These are phyloP conservation scores for Alternaria sp. DNA, from an alignment of 2,329 filamentous ascomycete genomes.

Conservation along the genomic window DNA sequence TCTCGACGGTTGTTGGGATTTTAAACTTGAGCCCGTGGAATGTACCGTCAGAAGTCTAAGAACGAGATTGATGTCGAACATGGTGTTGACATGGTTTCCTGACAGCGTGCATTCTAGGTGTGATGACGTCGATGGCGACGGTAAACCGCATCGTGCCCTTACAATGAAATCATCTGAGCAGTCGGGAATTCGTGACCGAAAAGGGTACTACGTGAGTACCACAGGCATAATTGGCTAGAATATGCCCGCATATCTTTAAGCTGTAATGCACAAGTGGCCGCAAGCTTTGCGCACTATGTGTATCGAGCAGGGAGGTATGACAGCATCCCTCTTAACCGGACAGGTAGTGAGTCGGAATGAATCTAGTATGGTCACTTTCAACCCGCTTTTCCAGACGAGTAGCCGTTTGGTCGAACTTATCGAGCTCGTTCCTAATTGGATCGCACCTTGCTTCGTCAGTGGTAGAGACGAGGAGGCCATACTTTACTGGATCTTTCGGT, in stretches of 20 bases:
- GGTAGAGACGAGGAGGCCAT: neutral
- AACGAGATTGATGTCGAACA: neutral
- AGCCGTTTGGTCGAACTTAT: neutral
- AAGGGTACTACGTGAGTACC: neutral
- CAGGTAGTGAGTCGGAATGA: neutral
- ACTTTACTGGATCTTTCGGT: neutral
- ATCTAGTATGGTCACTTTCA: neutral
- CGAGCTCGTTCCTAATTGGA: neutral
- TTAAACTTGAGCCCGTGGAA: neutral
- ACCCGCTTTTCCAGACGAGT: neutral
- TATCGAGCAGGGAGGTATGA: neutral
- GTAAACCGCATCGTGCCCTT: neutral
- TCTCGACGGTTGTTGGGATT: neutral
- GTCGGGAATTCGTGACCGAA: neutral
- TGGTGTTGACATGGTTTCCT: neutral
- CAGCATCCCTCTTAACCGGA: neutral
- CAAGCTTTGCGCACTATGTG: neutral
- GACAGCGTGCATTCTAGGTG: neutral
- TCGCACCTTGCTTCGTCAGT: neutral
- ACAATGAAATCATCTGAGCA: neutral
- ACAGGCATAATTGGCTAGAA: neutral
- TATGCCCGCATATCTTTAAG: neutral
- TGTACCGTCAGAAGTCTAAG: neutral
- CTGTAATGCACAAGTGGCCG: neutral
- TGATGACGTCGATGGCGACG: neutral